A percentile compares a stretch with the other conserved stretches of the same genome.
phyloP scores from a whole-genome alignment of 73 alveolate genomes.

The Stentor roeselii region DNA sequence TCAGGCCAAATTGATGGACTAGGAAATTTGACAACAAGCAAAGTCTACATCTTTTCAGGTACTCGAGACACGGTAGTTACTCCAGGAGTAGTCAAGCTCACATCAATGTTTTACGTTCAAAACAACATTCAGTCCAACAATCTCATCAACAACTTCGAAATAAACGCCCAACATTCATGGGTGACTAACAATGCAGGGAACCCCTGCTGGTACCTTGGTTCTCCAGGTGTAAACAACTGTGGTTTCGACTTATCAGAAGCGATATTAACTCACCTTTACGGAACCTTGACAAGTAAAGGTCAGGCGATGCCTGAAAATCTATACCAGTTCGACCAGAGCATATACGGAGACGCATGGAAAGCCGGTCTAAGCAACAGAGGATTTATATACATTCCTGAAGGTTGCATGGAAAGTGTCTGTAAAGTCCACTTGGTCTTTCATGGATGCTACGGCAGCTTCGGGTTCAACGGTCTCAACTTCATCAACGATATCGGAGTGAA shows the following conservation, averaged over 20 bases:
- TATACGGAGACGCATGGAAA: not conserved
- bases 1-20: conserved; percentile 32
- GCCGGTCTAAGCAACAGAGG: not conserved
- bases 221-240: conserved; percentile 32
- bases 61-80: conserved; percentile 30
- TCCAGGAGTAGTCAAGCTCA: conserved; percentile 28
- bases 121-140: not conserved
- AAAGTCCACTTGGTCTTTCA: conserved; percentile 46
- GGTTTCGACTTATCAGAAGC: conserved; percentile 21
- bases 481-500: conserved; percentile 35
- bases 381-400: not conserved
- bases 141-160: conserved; percentile 15
- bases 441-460: conserved; percentile 41
- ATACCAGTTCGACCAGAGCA: not conserved
- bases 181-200: conserved; percentile 32
- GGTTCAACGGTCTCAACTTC: conserved; percentile 30
- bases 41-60: conserved; percentile 44
- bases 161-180: conserved; percentile 32
- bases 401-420: conserved; percentile 20
- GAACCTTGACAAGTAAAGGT: not conserved
- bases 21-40: conserved; percentile 8
- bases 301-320: not conserved
- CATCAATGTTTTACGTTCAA: conserved; percentile 20
- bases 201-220: conserved; percentile 30
- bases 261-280: conserved; percentile 18